Percentiles rank a stretch among this genome's conserved stretches.
These are phyloP conservation scores for Keithomyces neogunnii DNA, from an alignment of 2,329 filamentous ascomycete species.

Conservation along the genomic window DNA sequence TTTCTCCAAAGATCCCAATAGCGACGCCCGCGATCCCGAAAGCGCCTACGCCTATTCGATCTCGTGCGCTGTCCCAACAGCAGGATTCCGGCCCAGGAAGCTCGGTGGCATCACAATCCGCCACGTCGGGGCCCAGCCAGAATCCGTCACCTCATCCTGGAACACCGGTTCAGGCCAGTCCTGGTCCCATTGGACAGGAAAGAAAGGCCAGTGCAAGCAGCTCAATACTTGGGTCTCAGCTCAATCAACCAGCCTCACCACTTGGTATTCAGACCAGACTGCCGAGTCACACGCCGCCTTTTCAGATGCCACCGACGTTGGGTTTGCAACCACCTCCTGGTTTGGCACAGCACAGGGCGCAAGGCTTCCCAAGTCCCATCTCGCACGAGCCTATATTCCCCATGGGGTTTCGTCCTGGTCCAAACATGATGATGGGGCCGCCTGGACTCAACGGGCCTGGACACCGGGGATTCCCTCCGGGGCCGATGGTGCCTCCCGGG, in stretches of 20 bases:
- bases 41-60: constrained; percentile 68
- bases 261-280: constrained; percentile 28
- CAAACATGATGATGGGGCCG: constrained; percentile 40
- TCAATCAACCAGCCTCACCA: constrained; percentile 47
- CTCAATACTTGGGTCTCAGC: constrained; percentile 18
- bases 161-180: constrained; percentile 57
- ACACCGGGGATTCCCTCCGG: constrained; percentile 34
- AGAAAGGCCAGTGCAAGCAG: constrained; percentile 51
- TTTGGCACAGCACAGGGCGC: constrained; percentile 26
- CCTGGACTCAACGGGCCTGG: constrained; percentile 40
- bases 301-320: constrained; percentile 46
- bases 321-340: constrained; percentile 40
- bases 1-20: constrained; percentile 71
- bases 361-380: constrained; percentile 49
- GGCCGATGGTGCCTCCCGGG: constrained; percentile 27
- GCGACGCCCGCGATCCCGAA: constrained; percentile 79
- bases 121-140: constrained; percentile 40
- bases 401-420: constrained; percentile 36
- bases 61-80: constrained; percentile 72
- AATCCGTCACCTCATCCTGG: constrained; percentile 51
- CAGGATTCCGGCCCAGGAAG: constrained; percentile 63
- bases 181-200: constrained; percentile 52
- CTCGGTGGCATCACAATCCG: constrained; percentile 61
- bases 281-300: constrained; percentile 35
- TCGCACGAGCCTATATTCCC: constrained; percentile 42